Conservation (phyloP, 1,284 basidiomycete species). For the Tylopilus orsonianus region DNA sequence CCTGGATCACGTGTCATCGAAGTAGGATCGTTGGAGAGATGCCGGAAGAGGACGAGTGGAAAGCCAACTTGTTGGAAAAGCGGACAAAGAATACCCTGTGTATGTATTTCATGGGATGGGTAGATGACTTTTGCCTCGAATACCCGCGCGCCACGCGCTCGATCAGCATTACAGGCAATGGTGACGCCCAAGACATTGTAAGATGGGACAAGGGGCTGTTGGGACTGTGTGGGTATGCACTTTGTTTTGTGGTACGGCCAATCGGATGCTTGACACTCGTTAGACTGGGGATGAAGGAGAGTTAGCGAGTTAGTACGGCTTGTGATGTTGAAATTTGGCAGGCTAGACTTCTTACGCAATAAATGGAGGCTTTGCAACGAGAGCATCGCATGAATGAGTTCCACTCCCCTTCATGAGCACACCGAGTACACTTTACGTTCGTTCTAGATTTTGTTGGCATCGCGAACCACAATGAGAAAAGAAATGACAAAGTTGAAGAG, state of each 20-base stretch:
- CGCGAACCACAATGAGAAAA: background rate
- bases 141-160: conserved; percentile 21
- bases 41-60: conserved; percentile 26
- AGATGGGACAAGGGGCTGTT: background rate
- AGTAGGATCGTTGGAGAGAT: conserved; percentile 10
- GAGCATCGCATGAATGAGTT: conserved; percentile 28
- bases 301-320: background rate
- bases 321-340: background rate
- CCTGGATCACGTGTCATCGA: conserved; percentile 19
- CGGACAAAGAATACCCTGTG: conserved; percentile 17
- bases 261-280: conserved; percentile 24
- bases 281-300: conserved; percentile 16
- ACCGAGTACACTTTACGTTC: conserved; percentile 12
- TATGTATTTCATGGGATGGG: conserved; percentile 23
- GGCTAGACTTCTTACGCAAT: conserved; percentile 22
- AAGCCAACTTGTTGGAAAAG: conserved; percentile 25
- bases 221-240: conserved; percentile 7
- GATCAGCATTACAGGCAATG: conserved; percentile 24
- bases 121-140: conserved; percentile 23
- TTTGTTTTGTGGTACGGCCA: conserved; percentile 22
- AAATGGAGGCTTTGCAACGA: conserved; percentile 24
- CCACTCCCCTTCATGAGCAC: conserved; percentile 17
- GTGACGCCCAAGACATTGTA: conserved; percentile 20
- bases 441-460: conserved; percentile 3
- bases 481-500: background rate